Base-by-base conservation (phyloP, 2,329 filamentous ascomycete genomes). In the Orbilia quercus region DNA sequence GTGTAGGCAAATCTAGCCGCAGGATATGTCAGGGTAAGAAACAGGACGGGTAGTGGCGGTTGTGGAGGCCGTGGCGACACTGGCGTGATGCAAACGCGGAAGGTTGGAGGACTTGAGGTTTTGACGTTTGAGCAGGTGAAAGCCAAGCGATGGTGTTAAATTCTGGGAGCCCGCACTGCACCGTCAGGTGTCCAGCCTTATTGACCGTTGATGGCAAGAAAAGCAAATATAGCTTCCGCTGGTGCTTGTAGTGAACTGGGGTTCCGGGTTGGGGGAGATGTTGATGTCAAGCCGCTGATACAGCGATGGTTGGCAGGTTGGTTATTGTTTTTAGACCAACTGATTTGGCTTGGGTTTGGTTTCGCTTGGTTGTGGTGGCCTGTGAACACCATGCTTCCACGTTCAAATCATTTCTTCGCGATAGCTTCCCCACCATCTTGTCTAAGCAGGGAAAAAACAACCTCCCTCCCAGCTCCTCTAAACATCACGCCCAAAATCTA, bases 111-210 rank as follows among this genome's bases (percentile, higher is more conserved):
- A 12, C 28, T n/a, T n/a, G n/a, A n/a, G n/a, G n/a, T n/a, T n/a
- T n/a, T n/a, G 9, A 31, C 5, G 28, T 9, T 31, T 31, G 28
- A 9, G 9, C 28, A 31, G 28, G 9, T 31, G 28, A 31, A 31
- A 5, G 5, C 9, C 34, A 51, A 67, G 63, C 63, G 63, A 67
- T 67, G 53, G 53, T 34, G 53, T 54, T 18, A n/a, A 54, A 44
- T 28, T n/a, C 50, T 9, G 18, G 23, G n/a, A n/a, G 53, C 45
- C 14, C 18, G 48, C n/a, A 11, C 50, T 40, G 34, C 18, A 18
- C 50, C 31, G 28, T 31, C 5, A 31, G 28, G 28, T 9, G 28
- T 31, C 28, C 9, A 31, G 28, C 28, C 28, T 31, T 31, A 9
- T 31, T 9, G 28, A 31, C 28, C 9, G 6, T 16, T 40, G 36